phyloP scores from a whole-genome alignment of 169 alveolate genomes.

The Babesia gibsoni region DNA sequence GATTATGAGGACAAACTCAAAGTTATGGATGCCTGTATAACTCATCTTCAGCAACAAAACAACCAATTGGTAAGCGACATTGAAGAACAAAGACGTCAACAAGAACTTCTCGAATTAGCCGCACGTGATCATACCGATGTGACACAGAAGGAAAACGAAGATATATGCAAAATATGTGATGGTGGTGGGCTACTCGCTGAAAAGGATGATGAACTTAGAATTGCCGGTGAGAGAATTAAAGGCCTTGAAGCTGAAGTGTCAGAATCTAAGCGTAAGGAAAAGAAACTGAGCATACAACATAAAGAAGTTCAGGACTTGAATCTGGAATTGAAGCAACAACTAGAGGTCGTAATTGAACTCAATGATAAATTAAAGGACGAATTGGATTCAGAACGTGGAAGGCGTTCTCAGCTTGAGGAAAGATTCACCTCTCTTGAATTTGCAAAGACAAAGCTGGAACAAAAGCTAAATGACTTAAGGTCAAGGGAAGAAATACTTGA shows the following conservation, averaged over 20 bases:
- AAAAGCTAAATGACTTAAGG: slow-evolving; percentile 20
- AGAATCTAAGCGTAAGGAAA: not conserved
- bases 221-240: not conserved
- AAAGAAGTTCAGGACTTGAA: slow-evolving; percentile 5
- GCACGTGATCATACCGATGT: not conserved
- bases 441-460: not conserved
- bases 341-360: not conserved
- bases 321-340: not conserved
- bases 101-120: not conserved
- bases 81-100: not conserved
- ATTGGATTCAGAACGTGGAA: not conserved
- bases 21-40: slow-evolving; percentile 26
- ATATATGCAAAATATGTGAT: not conserved
- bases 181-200: not conserved
- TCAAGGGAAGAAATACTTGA: not conserved
- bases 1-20: slow-evolving; percentile 22
- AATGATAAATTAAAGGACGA: not conserved
- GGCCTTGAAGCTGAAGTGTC: not conserved
- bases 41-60: slow-evolving; percentile 26
- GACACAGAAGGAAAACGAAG: not conserved
- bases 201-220: slow-evolving; percentile 19
- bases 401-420: slow-evolving; percentile 2
- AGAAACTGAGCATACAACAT: not conserved
- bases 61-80: slow-evolving; percentile 3
- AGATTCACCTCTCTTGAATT: not conserved